Evolutionary conservation across 2,329 filamentous ascomycete genomes (phyloP), one percentile per base, ranked within the genome.

Genomic region (Rutstroemia sp.): DNA sequence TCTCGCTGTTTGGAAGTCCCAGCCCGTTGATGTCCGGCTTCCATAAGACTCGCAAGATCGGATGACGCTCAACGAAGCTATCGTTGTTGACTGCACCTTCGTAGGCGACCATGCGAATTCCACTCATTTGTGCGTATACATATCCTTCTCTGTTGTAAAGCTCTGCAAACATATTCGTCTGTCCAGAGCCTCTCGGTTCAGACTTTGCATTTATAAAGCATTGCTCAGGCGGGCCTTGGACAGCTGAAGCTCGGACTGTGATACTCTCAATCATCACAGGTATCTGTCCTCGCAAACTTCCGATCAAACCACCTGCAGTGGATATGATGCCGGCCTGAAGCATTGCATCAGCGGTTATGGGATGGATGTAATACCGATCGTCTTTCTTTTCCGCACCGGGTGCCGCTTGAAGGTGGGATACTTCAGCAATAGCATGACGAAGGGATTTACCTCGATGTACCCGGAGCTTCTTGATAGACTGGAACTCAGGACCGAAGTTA

Each of bases 341-440:
- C 68, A 82, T 75, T 2, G 76, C 70, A 61, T 83, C 80, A 17
- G 83, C 70, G 0, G 79, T 81, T 3, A 78, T 74, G 0, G 80
- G 80, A 59, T 83, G 80, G 27, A 83, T 73, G 25, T 63, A 63
- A 37, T 46, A n/a, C 17, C 52, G 58, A 47, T 62, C 54, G 6
- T 16, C 10, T 23, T 30, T 41, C 4, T 47, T n/a, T 10, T 30
- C 47, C 19, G 19, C 51, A 30, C 14, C 41, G 5, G 42, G 30
- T 10, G 54, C 46, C 10, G 59, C 57, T 21, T 56, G 48, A 34
- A 57, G 57, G 8, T 61, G 47, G 23, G 23, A 7, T 2, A 51
- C 56, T 17, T 56, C 46, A 21, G 59, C 51, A 10, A 57, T 21
- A 45, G 34, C 50, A 21, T 25, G 23, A 9, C 45, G 46, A 5